Evolutionary conservation across 495 filamentous ascomycete genomes (phyloP), one percentile per base, ranked within the genome.

Genomic region (Massariosphaeria phaeospora): DNA sequence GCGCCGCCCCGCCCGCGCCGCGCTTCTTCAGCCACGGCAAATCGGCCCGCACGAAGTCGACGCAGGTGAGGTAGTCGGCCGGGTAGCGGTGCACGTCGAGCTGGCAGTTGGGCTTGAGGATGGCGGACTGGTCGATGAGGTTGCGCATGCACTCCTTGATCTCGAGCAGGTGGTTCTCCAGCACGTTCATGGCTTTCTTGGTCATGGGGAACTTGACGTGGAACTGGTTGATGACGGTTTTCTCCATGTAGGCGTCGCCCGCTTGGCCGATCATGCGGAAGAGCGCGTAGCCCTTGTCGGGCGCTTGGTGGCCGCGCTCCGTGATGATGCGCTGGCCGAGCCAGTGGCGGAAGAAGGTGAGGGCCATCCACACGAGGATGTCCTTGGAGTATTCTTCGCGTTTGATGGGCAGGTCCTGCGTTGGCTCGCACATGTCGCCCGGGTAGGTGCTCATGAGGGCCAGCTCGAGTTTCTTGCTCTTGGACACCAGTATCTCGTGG

Each of bases 61-160:
- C 62, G 50, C 69, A 72, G 1, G 72, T 73, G 15, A 76, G 49
- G 49, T 72, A 73, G 2, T 54, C 51, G 6, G 70, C 52, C 1
- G 26, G 47, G 26, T 52, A 55, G 44, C 40, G 33, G 1, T 51
- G 49, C 18, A 59, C 23, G 35, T 57, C 59, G 0, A 69, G 45
- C 41, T 42, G 33, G 26, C 41, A 59, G 6, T 36, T 44, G 8
- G 15, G 53, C 25, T 53, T 39, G 23, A 64, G 11, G 6, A 64
- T 35, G 17, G 34, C 41, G 17, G 33, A 17, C 3, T 36, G 23
- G 7, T 31, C 40, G 7, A 60, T 48, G 18, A 60, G 29, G 9
- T 23, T 42, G 45, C 55, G 61, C 15, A 66, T 38, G 29, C 43
- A 54, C 39, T 62, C 57, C 57, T 67, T 66, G 44, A 66, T 52